Evolutionary conservation across 2,329 filamentous ascomycete genomes (phyloP), one percentile per base, ranked within the genome.

Genomic region (Fusarium staphyleae): DNA sequence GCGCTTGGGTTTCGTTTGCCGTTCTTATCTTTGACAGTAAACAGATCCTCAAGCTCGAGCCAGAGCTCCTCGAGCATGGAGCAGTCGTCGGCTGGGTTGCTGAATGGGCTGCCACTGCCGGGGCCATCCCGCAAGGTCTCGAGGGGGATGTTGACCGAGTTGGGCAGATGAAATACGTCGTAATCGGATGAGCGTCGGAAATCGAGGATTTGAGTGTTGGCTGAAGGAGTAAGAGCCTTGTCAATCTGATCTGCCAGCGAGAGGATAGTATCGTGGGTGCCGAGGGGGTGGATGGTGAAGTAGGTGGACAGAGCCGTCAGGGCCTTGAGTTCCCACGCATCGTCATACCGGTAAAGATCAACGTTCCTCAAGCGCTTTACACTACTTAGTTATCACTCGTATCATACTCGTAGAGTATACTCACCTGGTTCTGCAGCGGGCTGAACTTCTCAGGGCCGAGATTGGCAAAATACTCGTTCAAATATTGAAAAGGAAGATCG

Each of bases 401-500:
- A 8, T 18, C 0, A 2, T 5, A 9, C 7, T 1, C 0, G 4
- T 1, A 2, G 13, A 36, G 5, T 11, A 8, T 0, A 43, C 67
- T 9, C 54, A 74, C 73, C 62, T 81, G 75, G 15, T 73, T 72
- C 14, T 71, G 69, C 28, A 84, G 78, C 1, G 77, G 70, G 22
- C 73, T 77, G 66, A 84, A 84, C 42, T 79, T 70, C 13, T 76
- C 72, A 1, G 73, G 62, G 0, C 74, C 76, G 6, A 86, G 69
- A 55, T 83, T 84, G 37, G 78, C 72, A 55, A 85, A 86, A 64
- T 86, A 86, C 60, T 82, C 80, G 26, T 78, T 75, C 41, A 86
- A 74, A 59, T 86, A 86, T 65, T 86, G 83, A 60, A 86, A 86
- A 0, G 84, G 84, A 15, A 87, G 68, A 56, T 87, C 84, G 53